Evolutionary conservation across 345 rosid genomes (phyloP), one percentile per base, ranked within the genome.

Genomic region (Carallia brachiata): DNA sequence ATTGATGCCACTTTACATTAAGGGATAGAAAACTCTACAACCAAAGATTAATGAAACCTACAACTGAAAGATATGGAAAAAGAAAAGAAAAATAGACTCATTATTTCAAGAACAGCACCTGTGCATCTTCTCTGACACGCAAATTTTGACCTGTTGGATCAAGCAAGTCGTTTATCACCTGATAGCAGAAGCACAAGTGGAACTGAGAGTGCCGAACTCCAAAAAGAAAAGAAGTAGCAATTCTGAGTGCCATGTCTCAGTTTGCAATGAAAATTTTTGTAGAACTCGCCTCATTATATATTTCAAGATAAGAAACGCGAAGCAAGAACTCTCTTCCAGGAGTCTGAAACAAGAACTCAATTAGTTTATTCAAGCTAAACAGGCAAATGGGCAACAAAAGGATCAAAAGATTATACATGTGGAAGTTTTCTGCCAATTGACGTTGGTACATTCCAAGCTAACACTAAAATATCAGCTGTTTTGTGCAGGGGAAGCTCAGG

Each of bases 111-210:
- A 70, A 69, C 71, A 65, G 66, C 55, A 92, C 99, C 99, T 96
- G 99, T 40, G 90, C 88, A 88, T 96, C 99, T 84, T 96, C 99
- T 83, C 99, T 90, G 53, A 96, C 90, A 1, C 98, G 99, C 87
- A 96, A 89, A 84, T 96, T 92, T 85, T 96, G 99, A 73, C 99
- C 97, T 0, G 93, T 92, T 72, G 99, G 99, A 88, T 96, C 96
- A 79, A 96, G 96, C 73, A 96, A 86, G 87, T 96, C 99, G 78
- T 96, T 96, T 81, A 96, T 92, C 83, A 96, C 98, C 99, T 96
- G 87, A 78, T 44, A 79, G 66, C 66, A 82, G 69, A 68, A 70
- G 72, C 66, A 70, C 5, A 52, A 9, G 71, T 54, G 54, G 37
- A 70, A 44, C 69, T 37, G 65, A n/a, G 36, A 31, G 73, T 71